These are phyloP conservation scores for Aureobasidium lini DNA, from an alignment of 2,329 filamentous ascomycete genomes.

Conservation along the genomic window DNA sequence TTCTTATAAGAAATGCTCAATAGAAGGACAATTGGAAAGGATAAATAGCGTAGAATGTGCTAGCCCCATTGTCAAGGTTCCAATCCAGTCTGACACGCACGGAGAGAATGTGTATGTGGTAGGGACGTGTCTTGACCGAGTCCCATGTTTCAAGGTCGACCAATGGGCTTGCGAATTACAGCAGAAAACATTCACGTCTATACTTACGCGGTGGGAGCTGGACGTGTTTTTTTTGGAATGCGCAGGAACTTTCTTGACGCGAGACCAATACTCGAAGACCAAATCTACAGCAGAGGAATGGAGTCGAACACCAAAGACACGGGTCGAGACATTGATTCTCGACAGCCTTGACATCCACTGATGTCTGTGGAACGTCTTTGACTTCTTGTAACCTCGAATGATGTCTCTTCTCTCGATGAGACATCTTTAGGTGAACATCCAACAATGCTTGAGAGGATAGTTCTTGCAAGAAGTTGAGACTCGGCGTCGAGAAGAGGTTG, in stretches of 20 bases:
- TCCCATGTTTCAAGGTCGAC: neutral
- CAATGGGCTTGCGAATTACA: neutral
- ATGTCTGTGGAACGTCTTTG: neutral
- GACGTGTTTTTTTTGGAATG: slow-evolving; percentile 6
- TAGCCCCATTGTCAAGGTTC: slow-evolving; percentile 10
- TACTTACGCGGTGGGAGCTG: neutral
- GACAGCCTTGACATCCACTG: neutral
- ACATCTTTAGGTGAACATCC: neutral
- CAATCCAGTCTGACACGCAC: neutral
- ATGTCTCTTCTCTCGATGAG: neutral
- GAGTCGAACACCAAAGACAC: neutral
- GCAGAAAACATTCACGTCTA: neutral
- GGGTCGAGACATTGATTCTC: neutral
- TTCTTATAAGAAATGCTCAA: slow-evolving; percentile 2
- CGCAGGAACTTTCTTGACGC: neutral
- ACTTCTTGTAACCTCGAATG: neutral
- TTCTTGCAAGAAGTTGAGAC: neutral
- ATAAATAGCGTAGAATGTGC: neutral
- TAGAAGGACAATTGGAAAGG: neutral
- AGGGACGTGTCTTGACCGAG: neutral
- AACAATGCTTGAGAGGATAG: neutral
- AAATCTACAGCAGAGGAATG: neutral
- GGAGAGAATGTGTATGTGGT: neutral
- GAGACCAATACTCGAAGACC: neutral
- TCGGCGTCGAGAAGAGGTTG: neutral